Evolutionary conservation across 2,329 filamentous ascomycete species (phyloP), one percentile per base, ranked within the genome.

Genomic region (Neonectria coccinea): DNA sequence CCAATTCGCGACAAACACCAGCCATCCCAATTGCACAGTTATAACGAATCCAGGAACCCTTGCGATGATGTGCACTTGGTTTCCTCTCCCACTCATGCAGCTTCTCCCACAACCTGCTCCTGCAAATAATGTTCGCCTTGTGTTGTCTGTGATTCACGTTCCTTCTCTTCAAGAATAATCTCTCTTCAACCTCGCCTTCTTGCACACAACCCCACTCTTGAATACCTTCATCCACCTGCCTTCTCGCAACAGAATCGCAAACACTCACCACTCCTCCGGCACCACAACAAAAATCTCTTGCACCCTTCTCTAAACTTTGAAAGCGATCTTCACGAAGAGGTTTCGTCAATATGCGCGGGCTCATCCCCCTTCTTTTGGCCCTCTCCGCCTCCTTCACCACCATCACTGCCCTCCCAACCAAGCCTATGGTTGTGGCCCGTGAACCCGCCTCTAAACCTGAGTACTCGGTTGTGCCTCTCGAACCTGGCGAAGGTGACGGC

Each of bases 381-480:
- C 73, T 80, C 36, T 70, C 75, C 20, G 70, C 73, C 45, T 73
- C 68, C 56, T 65, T 75, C 50, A 68, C 75, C 44, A 67, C 64
- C 9, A 63, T 70, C 47, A 56, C 70, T 51, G 74, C 77, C 8
- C 71, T 79, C 3, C 78, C 78, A 8, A 75, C 78, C 10, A 74
- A 68, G 27, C 67, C 67, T 5, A 66, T 59, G 29, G 59, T 75
- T 7, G 59, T 67, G 47, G 65, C 62, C 47, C 77, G 77, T 20
- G 73, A 69, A 2, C 52, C 59, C 10, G 56, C 63, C 16, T 58
- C 65, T n/a, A 74, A 74, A 53, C 79, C 78, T 2, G 72, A 73
- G 22, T 82, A 81, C 53, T 79, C 78, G 3, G 78, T 82, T 31
- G 78, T 82, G 5, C 78, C 79, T 14, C 67, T 81, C n/a, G 78